Conservation (phyloP, 129 eudicot species). For the Kitagawia praeruptora region DNA sequence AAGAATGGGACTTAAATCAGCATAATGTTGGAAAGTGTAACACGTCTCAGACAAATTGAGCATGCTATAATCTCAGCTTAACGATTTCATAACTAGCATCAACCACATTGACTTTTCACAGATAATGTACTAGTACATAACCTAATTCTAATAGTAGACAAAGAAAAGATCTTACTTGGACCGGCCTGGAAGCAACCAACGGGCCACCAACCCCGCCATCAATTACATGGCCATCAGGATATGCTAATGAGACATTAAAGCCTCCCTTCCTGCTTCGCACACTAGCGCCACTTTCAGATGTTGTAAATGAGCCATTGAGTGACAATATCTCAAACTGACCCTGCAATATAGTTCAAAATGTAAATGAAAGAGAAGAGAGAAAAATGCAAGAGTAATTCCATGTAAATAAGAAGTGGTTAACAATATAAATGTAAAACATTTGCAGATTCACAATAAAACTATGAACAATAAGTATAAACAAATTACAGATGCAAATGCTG, state of each 20-base stretch:
- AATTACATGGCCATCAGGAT: constrained; percentile 51
- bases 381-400: neutral
- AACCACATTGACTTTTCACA: too few species aligned
- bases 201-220: constrained; percentile 53
- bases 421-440: neutral
- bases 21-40: too few species aligned
- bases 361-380: neutral
- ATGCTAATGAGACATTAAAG: constrained; percentile 42
- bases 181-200: constrained; percentile 44
- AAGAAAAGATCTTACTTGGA: constrained; percentile 34
- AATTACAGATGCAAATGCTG: neutral
- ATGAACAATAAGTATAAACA: neutral
- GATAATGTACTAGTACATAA: neutral
- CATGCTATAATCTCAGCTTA: too few species aligned
- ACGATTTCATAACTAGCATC: too few species aligned
- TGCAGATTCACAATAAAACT: neutral
- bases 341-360: constrained; percentile 17
- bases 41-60: too few species aligned
- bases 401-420: neutral
- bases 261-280: constrained; percentile 37
- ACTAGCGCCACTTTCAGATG: constrained; percentile 31
- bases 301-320: constrained; percentile 36
- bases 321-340: constrained; percentile 54
- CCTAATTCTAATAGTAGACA: neutral
- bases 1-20: too few species aligned